Base-by-base conservation (phyloP, 139 green algal genomes). In the Dunaliella primolecta region DNA sequence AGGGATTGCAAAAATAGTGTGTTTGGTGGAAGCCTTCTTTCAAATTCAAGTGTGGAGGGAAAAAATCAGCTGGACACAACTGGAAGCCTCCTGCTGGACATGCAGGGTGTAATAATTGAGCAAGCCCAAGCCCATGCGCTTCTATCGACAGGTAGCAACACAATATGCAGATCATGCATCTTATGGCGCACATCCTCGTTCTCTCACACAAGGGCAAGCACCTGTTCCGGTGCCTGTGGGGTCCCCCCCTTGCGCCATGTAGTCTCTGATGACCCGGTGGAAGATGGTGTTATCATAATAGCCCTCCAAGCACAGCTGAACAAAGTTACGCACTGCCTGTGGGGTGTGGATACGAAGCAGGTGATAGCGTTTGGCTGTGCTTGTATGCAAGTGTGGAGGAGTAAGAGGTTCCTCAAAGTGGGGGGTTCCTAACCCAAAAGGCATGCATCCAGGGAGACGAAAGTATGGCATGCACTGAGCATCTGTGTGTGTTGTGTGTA, bases 221-320 rank as follows among this genome's bases (percentile, higher is more conserved):
- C 93, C 91, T 23, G 86, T 57, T 0, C 95, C 94, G 0, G 90
- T 96, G 32, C 93, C 93, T 3, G 94, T 96, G 1, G 94, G 93
- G 82, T 98, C 95, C 0, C 95, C 95, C 15, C 87, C 90, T 72
- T 95, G 92, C 30, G 84, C 84, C 86, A 94, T 92, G 85, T 93
- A 95, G 83, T 92, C 94, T 36, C 95, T 95, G 81, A 99, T 93
- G 33, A 99, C 83, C 11, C 94, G 91, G 91, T 98, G 94, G 88
- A 99, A 99, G 36, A 94, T 86, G 56, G 91, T 95, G 86, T 90
- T 88, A 64, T 98, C 94, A 83, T 99, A 99, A 86, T 97, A 98
- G 15, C 97, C 96, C 79, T 99, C 96, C 34, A 96, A 38, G 84
- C 94, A 98, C 36, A 99, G 92, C 93, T 99, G 96, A 33, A 99